Percentiles rank a stretch among this genome's conserved stretches.
Evolutionary conservation across 495 filamentous ascomycete species (phyloP).

Genomic region (Aspergillus bridgeri): DNA sequence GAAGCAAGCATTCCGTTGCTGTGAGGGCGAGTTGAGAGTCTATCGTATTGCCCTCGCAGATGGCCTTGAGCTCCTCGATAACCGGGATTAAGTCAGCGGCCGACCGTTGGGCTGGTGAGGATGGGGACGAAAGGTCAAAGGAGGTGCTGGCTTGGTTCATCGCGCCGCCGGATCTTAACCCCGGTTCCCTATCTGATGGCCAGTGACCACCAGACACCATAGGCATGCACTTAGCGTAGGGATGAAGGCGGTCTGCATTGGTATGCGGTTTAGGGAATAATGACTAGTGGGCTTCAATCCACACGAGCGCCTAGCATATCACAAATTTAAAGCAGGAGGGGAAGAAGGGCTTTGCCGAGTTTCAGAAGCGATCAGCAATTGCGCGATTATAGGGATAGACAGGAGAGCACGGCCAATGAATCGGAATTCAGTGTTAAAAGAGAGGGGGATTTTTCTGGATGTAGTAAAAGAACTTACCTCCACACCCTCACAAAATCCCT

Average conservation of each 20-base stretch:
- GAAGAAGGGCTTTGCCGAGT: constrained; percentile 7
- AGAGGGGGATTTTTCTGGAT: background rate
- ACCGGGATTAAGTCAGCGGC: constrained; percentile 57
- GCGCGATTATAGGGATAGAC: constrained; percentile 4
- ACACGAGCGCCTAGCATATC: constrained; percentile 15
- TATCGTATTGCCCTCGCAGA: constrained; percentile 22
- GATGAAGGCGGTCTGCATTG: constrained; percentile 43
- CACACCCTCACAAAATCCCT: background rate
- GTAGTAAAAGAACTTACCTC: background rate
- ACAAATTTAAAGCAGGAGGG: constrained; percentile 12
- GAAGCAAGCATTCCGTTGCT: constrained; percentile 39
- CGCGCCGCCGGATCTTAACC: constrained; percentile 37
- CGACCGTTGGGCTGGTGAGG: constrained; percentile 54
- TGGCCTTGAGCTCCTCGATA: constrained; percentile 50
- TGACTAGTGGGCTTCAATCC: constrained; percentile 12
- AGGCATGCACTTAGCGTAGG: constrained; percentile 31
- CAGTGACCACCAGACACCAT: constrained; percentile 42
- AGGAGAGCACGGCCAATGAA: background rate
- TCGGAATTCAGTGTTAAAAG: background rate
- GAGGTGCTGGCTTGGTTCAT: constrained; percentile 40
- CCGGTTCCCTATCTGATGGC: constrained; percentile 35
- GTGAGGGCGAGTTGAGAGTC: constrained; percentile 27
- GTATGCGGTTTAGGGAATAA: constrained; percentile 23
- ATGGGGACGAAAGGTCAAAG: constrained; percentile 59
- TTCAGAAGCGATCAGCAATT: constrained; percentile 21